Percentiles rank a stretch among this genome's conserved stretches.
These are phyloP conservation scores for Chlorella sp. DNA, from an alignment of 139 green algal genomes.

Conservation along the genomic window DNA sequence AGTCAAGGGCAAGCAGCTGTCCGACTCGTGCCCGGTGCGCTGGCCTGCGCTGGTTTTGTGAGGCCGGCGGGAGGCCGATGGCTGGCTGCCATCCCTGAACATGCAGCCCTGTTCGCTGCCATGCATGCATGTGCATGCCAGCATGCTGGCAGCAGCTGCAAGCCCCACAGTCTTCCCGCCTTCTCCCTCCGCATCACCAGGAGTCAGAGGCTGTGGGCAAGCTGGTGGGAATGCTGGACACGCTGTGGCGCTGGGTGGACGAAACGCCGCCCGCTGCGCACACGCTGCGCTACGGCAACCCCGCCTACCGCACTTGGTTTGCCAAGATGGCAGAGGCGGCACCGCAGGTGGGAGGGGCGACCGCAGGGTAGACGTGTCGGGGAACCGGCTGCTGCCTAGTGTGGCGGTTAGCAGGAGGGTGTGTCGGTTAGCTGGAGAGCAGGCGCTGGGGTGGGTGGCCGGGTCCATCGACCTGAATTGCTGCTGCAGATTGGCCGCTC, in stretches of 20 bases:
- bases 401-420: neutral
- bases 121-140: too few relatives aligned
- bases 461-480: too few relatives aligned
- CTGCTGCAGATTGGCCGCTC: too few relatives aligned
- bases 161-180: too few relatives aligned
- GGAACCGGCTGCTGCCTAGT: neutral
- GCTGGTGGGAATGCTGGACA: conserved; percentile 67
- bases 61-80: too few relatives aligned
- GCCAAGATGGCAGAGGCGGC: conserved; percentile 57
- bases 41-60: neutral
- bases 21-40: conserved; percentile 48
- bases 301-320: conserved; percentile 85
- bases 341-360: neutral
- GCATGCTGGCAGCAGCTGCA: too few relatives aligned
- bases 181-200: neutral
- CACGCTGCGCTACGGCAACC: conserved; percentile 94
- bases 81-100: too few relatives aligned
- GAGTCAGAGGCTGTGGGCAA: conserved; percentile 50
- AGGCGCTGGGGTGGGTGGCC: too few relatives aligned
- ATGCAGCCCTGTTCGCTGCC: too few relatives aligned
- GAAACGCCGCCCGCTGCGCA: conserved; percentile 84
- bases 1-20: conserved; percentile 65
- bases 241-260: conserved; percentile 79
- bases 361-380: too few relatives aligned
- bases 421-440: neutral